Evolutionary conservation across 495 filamentous ascomycete genomes (phyloP).

Genomic region (Elaphomyces granulatus): DNA sequence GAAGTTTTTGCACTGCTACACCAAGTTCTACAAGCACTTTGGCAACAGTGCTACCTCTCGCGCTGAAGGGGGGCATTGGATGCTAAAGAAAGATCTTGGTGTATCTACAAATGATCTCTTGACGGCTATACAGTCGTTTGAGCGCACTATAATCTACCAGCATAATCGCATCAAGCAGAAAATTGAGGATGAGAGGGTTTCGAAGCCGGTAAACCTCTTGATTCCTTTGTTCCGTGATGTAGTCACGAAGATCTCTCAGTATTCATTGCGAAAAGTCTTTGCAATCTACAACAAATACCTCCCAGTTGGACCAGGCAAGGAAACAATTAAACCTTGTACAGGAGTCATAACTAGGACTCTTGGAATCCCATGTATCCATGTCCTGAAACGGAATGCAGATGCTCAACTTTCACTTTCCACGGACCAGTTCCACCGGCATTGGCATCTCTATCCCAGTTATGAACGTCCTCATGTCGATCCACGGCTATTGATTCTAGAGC

Average conservation of each 20-base stretch:
- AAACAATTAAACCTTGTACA: background rate
- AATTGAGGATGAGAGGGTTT: too few species aligned
- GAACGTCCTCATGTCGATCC: background rate
- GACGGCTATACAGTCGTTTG: too few species aligned
- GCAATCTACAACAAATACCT: background rate
- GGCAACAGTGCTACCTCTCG: conserved; percentile 1
- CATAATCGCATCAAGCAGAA: too few species aligned
- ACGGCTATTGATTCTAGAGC: background rate
- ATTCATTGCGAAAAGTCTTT: background rate
- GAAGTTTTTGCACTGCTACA: background rate
- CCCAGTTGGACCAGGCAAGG: background rate
- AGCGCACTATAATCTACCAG: too few species aligned
- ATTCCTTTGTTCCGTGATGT: too few species aligned
- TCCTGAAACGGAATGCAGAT: background rate
- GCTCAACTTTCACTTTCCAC: background rate
- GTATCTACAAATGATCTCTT: too few species aligned
- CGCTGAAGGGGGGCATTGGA: too few species aligned
- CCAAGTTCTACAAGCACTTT: background rate
- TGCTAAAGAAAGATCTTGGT: too few species aligned
- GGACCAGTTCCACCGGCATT: background rate
- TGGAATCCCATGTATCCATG: background rate
- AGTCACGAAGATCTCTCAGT: background rate
- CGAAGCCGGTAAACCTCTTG: too few species aligned
- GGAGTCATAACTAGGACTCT: background rate
- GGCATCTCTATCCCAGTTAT: background rate